phyloP scores from a whole-genome alignment of 78 protist genomes.

The Pigoraptor vietnamica region DNA sequence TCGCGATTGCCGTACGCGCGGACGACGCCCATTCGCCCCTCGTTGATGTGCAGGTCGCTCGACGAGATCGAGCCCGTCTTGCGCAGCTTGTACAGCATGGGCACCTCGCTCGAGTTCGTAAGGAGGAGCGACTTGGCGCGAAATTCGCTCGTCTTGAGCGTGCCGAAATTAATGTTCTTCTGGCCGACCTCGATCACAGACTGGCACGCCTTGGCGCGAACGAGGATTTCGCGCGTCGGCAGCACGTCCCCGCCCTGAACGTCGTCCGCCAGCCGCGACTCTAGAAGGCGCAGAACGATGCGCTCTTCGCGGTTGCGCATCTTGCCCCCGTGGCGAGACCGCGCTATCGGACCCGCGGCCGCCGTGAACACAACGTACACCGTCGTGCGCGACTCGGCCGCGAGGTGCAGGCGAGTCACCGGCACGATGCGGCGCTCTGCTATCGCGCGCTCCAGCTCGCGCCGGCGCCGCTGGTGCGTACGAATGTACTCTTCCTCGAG shows the following conservation, averaged over 20 bases:
- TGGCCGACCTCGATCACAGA: slow-evolving; percentile 59
- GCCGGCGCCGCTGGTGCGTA: not conserved
- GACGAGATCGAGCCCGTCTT: slow-evolving; percentile 45
- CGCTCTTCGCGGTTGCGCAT: too few species aligned
- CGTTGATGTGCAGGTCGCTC: slow-evolving; percentile 46
- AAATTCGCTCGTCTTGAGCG: slow-evolving; percentile 25
- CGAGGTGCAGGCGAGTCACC: not conserved
- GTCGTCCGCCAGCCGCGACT: not conserved
- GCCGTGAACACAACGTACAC: not conserved
- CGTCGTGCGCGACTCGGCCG: not conserved
- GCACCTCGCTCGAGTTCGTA: slow-evolving; percentile 50
- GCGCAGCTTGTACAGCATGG: slow-evolving; percentile 52
- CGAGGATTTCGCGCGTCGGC: slow-evolving; percentile 1
- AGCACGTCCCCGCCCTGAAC: too few species aligned
- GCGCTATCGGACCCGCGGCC: too few species aligned
- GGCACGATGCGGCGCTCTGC: not conserved
- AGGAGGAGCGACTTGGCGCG: slow-evolving; percentile 38
- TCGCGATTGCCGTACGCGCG: slow-evolving; percentile 50
- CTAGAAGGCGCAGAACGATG: not conserved
- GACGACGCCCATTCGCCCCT: slow-evolving; percentile 59
- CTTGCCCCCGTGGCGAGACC: too few species aligned
- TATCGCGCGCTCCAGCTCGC: not conserved
- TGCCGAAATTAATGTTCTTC: slow-evolving; percentile 61
- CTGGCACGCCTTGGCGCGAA: slow-evolving; percentile 22
- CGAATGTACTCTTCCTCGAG: not conserved